A percentile compares a stretch with the other conserved stretches of the same genome.
These are phyloP conservation scores for Brettanomyces custersianus DNA, from an alignment of 805 yeast genomes.

Conservation along the genomic window DNA sequence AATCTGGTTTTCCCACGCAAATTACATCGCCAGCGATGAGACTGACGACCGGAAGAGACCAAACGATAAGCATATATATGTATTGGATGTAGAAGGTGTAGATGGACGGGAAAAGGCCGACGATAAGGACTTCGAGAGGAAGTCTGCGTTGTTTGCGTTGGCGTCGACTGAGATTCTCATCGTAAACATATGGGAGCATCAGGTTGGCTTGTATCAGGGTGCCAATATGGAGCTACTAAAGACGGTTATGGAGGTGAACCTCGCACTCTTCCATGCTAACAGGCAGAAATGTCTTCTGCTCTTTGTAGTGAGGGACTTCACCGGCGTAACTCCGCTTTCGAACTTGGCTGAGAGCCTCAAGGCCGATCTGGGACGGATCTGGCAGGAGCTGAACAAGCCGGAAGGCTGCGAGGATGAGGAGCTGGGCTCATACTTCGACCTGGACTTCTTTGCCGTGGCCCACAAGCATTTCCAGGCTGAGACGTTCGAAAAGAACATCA, in stretches of 20 bases:
- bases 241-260: constrained; percentile 93
- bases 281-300: constrained; percentile 52
- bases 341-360: constrained; percentile 62
- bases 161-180: constrained; percentile 86
- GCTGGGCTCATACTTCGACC: constrained; percentile 73
- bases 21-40: constrained; percentile 24
- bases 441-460: constrained; percentile 70
- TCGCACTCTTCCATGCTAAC: constrained; percentile 67
- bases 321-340: constrained; percentile 76
- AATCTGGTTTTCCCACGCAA: constrained; percentile 63
- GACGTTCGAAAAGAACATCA: constrained; percentile 54
- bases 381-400: constrained; percentile 76
- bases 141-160: constrained; percentile 90
- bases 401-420: constrained; percentile 42
- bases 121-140: constrained; percentile 96
- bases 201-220: constrained; percentile 94
- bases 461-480: constrained; percentile 81
- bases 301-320: constrained; percentile 88
- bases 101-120: constrained; percentile 98
- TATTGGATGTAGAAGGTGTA: constrained; percentile 97
- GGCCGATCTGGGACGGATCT: constrained; percentile 64
- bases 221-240: constrained; percentile 93
- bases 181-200: constrained; percentile 94
- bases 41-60: constrained; percentile 6
- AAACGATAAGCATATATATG: constrained; percentile 40